Conservation (phyloP, 768 basidiomycete genomes). For the Boletus pseudo-olivaceus region DNA sequence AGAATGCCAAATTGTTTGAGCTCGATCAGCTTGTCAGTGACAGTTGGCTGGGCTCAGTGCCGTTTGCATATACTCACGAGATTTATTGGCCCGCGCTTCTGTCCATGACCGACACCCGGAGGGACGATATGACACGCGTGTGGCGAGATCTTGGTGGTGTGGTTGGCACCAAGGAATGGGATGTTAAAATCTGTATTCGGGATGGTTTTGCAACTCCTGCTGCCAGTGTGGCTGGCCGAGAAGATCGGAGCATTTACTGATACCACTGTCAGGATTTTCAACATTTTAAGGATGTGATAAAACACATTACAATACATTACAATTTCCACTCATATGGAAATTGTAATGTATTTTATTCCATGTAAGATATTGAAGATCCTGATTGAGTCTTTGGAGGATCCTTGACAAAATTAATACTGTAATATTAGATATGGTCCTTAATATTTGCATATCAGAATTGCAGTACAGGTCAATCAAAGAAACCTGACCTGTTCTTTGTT, state of each 20-base stretch:
- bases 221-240: conserved; percentile 1
- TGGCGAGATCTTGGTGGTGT: conserved; percentile 69
- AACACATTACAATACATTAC: no score
- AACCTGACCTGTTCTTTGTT: no score
- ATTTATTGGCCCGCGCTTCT: conserved; percentile 72
- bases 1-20: conserved; percentile 46
- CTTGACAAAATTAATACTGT: no score
- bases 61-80: conserved; percentile 72
- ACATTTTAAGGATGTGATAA: no score
- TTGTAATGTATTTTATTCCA: no score
- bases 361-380: no score
- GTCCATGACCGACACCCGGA: conserved; percentile 48
- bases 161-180: conserved; percentile 77
- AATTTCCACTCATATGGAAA: no score
- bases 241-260: neutral
- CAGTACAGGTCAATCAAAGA: no score
- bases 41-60: conserved; percentile 63
- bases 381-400: no score
- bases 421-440: no score
- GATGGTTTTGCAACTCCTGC: conserved; percentile 8
- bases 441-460: no score
- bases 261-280: no score
- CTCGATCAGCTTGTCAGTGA: conserved; percentile 67
- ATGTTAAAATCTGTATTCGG: conserved; percentile 49
- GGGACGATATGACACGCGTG: conserved; percentile 45